A percentile compares a stretch with the other conserved stretches of the same genome.
Conservation (phyloP, 2,329 filamentous ascomycete species). For the Graphilbum fragrans region DNA sequence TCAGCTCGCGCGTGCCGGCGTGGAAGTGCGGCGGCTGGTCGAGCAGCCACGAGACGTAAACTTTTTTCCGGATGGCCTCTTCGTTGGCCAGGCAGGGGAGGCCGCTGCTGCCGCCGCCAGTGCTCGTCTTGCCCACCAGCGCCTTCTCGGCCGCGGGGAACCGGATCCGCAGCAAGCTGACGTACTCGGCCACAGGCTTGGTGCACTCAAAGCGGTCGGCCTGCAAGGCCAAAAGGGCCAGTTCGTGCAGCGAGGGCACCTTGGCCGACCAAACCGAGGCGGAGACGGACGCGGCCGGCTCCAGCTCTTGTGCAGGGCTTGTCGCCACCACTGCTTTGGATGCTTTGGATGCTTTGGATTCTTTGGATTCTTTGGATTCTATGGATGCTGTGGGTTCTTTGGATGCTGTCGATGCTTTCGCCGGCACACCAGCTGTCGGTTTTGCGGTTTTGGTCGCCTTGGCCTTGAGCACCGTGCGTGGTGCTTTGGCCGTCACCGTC, state of each 20-base stretch:
- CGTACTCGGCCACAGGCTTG: constrained; percentile 37
- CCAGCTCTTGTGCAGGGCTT: too few species aligned
- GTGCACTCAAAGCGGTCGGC: constrained; percentile 64
- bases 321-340: too few species aligned
- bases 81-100: constrained; percentile 29
- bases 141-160: constrained; percentile 21
- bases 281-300: neutral
- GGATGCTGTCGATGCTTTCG: neutral
- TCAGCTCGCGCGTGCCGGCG: constrained; percentile 50
- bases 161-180: constrained; percentile 39
- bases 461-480: neutral
- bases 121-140: constrained; percentile 11
- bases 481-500: neutral
- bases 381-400: neutral
- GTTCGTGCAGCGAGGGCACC: constrained; percentile 43
- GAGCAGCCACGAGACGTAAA: constrained; percentile 53
- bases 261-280: constrained; percentile 14
- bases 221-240: constrained; percentile 56
- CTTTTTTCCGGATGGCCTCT: constrained; percentile 56
- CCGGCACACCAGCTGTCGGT: neutral
- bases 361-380: too few species aligned
- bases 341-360: too few species aligned
- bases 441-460: neutral
- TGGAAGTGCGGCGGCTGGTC: constrained; percentile 49
- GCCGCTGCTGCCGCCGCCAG: constrained; percentile 23